Conservation (phyloP, 1,284 basidiomycete genomes). For the Leccinum subrobustum region DNA sequence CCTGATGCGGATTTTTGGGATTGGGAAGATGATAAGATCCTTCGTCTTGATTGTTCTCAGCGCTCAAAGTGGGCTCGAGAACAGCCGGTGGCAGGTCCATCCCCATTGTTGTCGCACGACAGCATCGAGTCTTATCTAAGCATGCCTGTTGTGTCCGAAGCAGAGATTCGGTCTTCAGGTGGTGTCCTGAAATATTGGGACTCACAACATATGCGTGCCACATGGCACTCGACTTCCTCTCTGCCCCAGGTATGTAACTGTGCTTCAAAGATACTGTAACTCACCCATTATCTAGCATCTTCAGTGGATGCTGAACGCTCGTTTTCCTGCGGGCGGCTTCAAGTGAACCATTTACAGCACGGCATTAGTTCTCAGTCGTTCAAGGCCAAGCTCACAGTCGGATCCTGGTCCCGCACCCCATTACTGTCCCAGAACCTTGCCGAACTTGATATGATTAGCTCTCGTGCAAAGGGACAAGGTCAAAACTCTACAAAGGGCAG, state of each 20-base stretch:
- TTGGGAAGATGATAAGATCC: no score
- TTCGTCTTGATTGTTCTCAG: no score
- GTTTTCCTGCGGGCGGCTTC: not conserved
- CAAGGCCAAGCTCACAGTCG: not conserved
- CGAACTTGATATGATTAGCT: not conserved
- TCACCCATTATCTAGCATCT: not conserved
- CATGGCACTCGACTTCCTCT: not conserved
- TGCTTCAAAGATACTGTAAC: not conserved
- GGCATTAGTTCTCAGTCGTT: not conserved
- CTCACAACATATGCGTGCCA: not conserved
- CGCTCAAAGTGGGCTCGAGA: not conserved
- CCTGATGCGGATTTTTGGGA: no score
- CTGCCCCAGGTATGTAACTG: not conserved
- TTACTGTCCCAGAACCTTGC: not conserved
- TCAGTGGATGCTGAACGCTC: not conserved
- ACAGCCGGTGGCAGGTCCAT: not conserved
- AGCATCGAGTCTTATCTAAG: not conserved
- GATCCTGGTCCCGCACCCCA: not conserved
- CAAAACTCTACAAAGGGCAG: not conserved
- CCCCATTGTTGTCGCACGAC: not conserved
- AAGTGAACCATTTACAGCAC: not conserved
- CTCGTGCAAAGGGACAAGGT: not conserved
- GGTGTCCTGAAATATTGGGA: not conserved
- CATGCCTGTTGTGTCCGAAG: not conserved
- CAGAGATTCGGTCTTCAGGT: not conserved